Conservation (phyloP, 495 filamentous ascomycete species). For the Schizothecium vesticola region DNA sequence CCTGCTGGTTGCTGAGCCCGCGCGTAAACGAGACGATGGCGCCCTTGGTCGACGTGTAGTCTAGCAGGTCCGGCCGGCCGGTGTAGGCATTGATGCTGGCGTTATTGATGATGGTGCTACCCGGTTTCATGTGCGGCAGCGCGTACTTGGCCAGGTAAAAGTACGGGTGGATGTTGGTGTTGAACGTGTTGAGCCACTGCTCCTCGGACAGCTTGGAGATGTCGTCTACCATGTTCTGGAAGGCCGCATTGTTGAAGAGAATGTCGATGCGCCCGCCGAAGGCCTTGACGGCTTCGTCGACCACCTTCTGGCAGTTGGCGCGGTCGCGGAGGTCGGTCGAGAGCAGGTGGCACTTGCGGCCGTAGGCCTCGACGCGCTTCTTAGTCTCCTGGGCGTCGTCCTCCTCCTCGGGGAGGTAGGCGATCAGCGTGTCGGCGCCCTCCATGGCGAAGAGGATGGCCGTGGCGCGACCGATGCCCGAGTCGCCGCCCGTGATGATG, state of each 20-base stretch:
- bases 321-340: slow-evolving; percentile 56
- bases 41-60: slow-evolving; percentile 82
- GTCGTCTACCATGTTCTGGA: slow-evolving; percentile 67
- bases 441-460: slow-evolving; percentile 81
- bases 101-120: slow-evolving; percentile 79
- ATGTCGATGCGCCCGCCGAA: slow-evolving; percentile 65
- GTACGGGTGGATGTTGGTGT: slow-evolving; percentile 70
- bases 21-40: slow-evolving; percentile 79
- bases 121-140: slow-evolving; percentile 69
- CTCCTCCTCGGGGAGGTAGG: slow-evolving; percentile 71
- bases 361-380: slow-evolving; percentile 58
- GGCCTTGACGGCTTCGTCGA: slow-evolving; percentile 57
- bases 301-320: slow-evolving; percentile 64
- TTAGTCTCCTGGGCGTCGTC: slow-evolving; percentile 72
- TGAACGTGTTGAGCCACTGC: slow-evolving; percentile 72
- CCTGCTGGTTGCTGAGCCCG: slow-evolving; percentile 68
- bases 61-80: slow-evolving; percentile 73
- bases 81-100: slow-evolving; percentile 78
- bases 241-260: slow-evolving; percentile 75
- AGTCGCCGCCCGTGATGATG: slow-evolving; percentile 79
- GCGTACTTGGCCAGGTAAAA: slow-evolving; percentile 76
- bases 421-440: slow-evolving; percentile 69
- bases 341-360: slow-evolving; percentile 55
- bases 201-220: slow-evolving; percentile 72
- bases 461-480: slow-evolving; percentile 72